A percentile compares a stretch with the other conserved stretches of the same genome.
phyloP scores from a whole-genome alignment of 2,329 filamentous ascomycete species.

The Penicillium sp. region DNA sequence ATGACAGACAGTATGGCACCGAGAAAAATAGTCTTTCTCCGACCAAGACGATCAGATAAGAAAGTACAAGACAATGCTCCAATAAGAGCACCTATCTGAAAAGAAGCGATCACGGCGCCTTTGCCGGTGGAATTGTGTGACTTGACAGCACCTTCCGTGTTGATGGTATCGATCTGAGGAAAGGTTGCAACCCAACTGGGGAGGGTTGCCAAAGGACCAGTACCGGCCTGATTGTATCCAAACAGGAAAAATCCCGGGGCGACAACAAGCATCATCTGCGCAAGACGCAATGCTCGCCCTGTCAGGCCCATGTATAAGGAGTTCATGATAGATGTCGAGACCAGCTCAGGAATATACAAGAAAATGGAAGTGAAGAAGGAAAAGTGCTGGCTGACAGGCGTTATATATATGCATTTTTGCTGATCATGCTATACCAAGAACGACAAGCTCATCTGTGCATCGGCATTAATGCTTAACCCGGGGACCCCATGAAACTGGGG shows the following conservation, averaged over 20 bases:
- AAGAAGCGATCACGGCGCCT: constrained; percentile 28
- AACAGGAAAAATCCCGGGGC: constrained; percentile 27
- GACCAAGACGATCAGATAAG: constrained; percentile 51
- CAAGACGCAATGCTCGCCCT: neutral
- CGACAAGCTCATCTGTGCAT: neutral
- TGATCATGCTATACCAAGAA: constrained; percentile 3
- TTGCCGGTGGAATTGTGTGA: constrained; percentile 25
- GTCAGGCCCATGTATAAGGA: neutral
- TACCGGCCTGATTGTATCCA: constrained; percentile 29
- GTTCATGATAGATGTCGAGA: neutral
- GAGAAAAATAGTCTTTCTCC: constrained; percentile 49
- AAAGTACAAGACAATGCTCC: constrained; percentile 21
- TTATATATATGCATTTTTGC: neutral
- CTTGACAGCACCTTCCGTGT: constrained; percentile 19
- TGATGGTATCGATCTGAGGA: constrained; percentile 54
- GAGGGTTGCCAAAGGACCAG: constrained; percentile 22
- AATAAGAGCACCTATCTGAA: constrained; percentile 23
- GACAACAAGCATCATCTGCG: constrained; percentile 24
- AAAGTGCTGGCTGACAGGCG: neutral
- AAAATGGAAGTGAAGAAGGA: neutral
- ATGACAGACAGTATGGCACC: constrained; percentile 36
- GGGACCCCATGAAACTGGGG: constrained; percentile 15
- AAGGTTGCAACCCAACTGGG: constrained; percentile 48
- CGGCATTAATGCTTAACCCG: constrained; percentile 4
- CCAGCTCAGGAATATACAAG: neutral